Evolutionary conservation across 2,329 filamentous ascomycete genomes (phyloP).

Genomic region (Hortaea sp.): DNA sequence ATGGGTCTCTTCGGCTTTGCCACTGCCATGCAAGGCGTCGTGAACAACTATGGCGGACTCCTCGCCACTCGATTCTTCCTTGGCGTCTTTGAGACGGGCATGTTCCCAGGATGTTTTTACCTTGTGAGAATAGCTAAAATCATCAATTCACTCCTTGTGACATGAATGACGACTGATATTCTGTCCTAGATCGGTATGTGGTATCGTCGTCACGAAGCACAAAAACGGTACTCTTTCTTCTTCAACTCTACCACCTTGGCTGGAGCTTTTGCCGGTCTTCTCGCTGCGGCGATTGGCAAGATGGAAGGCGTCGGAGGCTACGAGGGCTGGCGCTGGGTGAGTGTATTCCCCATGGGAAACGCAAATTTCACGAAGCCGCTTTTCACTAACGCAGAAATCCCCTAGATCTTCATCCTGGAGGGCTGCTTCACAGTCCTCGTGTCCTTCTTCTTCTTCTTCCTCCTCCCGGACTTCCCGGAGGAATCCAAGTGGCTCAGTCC

Average conservation of each 20-base stretch:
- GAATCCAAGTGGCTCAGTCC: conserved; percentile 38
- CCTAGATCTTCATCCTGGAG: conserved; percentile 61
- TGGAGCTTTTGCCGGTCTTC: conserved; percentile 74
- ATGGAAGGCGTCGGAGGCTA: conserved; percentile 65
- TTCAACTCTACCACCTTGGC: conserved; percentile 74
- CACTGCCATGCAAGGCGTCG: conserved; percentile 66
- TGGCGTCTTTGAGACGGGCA: conserved; percentile 46
- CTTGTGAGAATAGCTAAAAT: conserved; percentile 32
- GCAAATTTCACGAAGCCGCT: background rate
- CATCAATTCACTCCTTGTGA: conserved; percentile 58
- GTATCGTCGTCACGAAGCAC: conserved; percentile 80
- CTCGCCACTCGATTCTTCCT: conserved; percentile 76
- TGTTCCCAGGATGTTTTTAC: conserved; percentile 54
- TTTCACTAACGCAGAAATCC: background rate
- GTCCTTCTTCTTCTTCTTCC: conserved; percentile 37
- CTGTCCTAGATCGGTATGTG: conserved; percentile 58
- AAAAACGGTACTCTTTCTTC: conserved; percentile 89
- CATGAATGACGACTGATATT: conserved; percentile 24
- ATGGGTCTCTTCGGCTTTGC: conserved; percentile 77
- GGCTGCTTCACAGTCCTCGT: conserved; percentile 36
- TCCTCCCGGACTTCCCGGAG: conserved; percentile 41
- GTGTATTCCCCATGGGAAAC: background rate
- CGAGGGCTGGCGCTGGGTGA: conserved; percentile 59
- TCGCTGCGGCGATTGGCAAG: conserved; percentile 81
- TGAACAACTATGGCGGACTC: conserved; percentile 66